Base-by-base conservation (phyloP, 1,139 yeast species). In the Kodamaea anthophila region DNA sequence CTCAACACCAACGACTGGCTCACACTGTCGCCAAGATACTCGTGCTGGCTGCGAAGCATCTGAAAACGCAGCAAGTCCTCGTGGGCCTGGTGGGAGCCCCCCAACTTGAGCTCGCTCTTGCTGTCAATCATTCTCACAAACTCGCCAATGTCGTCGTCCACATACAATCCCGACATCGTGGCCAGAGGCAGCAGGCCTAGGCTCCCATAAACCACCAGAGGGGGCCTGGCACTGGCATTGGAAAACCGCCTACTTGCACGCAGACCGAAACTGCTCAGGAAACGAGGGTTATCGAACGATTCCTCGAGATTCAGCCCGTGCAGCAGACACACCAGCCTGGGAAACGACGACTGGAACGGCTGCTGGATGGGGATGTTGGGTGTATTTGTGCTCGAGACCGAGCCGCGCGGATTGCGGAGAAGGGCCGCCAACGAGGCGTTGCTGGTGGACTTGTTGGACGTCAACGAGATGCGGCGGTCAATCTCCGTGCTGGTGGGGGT, bases 111-210 rank as follows among this genome's bases (percentile, higher is more conserved):
- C 38, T 73, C 79, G 3, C 67, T 63, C 39, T 70, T 74, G 29
- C 81, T 75, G 41, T 91, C 96, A 29, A 88, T 73, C 74, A 86
- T 66, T 40, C 77, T 70, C 30, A 88, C 84, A 59, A 88, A 88
- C 32, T 81, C 86, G 34, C 82, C 74, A 15, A 87, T 65, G 43
- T 83, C 95, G 35, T 83, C 87, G 41, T 79, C 87, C 15, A 58
- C 55, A 38, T 64, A 62, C 8, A 65, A 42, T 4, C 72, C 70
- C 40, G 68, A 62, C 23, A 58, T 44, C 5, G 70, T 68, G 1
- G 60, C 51, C n/a, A 58, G 46, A 4, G 27, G 27, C 8, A 46
- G 37, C 9, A 40, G 42, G 1, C 62, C 67, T 5, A 58, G 50
- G 32, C 64, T 57, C 4, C 64, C 53, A 3, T 59, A 65, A 22